Base-by-base conservation (phyloP, 345 rosid genomes). In the Xanthoceras sorbifolium region DNA sequence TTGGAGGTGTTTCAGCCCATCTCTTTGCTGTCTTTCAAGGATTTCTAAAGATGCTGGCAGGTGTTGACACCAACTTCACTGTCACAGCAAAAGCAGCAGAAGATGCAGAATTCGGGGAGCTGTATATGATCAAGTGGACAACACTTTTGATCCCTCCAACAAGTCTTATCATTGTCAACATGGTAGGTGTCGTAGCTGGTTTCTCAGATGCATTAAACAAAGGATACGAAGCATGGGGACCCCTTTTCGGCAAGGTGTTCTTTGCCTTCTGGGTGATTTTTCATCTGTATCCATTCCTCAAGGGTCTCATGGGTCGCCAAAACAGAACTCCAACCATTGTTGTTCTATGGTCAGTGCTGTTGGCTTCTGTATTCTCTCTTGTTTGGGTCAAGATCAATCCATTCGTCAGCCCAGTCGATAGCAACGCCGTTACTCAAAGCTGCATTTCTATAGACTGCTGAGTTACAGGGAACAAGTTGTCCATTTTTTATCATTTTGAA, bases 301-400 rank as follows among this genome's bases (percentile, higher is more conserved):
- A 96, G 80, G 99, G 99, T 87, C 94, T 96, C n/a, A 93, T 96
- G 99, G 98, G 99, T 34, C 89, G 97, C 78, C 99, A 96, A 78
- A 93, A 96, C 86, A 79, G 98, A 82, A 93, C 97, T 17, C 99
- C 98, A 1, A 96, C 99, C 73, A 92, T 96, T 70, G 97, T 96
- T 77, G 83, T 96, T 15, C 89, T 96, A 20, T 93, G 98, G 99
- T 96, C 98, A n/a, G 92, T 93, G 79, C 78, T 93, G 50, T 80
- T 96, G 83, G 98, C 98, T 67, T 96, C 97, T 17, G 98, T 96
- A 69, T 96, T 96, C 84, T 93, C 98, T 25, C 93, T 96, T 71
- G 91, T 96, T 42, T 96, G 98, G 99, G 98, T 96, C 71, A 88
- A 92, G 84, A 88, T 96, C 79, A 86, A 92, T 82, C 99, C 98